These are phyloP conservation scores for Zelonia costaricensis DNA, from an alignment of 208 protist genomes.

Conservation along the genomic window DNA sequence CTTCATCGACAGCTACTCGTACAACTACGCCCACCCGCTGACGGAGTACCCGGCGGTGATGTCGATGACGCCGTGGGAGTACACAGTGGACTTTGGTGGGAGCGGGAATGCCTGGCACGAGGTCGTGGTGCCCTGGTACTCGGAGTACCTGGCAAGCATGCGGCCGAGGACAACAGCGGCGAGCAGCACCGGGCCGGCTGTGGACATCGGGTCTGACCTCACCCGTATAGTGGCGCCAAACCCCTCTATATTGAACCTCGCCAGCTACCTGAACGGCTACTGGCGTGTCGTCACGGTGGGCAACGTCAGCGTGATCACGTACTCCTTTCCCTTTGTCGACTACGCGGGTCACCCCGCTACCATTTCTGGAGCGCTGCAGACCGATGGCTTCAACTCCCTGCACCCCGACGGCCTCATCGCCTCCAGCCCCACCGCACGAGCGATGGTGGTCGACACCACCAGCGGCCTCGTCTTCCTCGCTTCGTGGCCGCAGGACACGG, in stretches of 20 bases:
- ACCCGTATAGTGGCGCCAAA: no score
- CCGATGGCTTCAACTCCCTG: slow-evolving; percentile 20
- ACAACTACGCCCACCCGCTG: slow-evolving; percentile 29
- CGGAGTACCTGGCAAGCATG: not conserved
- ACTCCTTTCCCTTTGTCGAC: slow-evolving; percentile 62
- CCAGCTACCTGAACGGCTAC: not conserved
- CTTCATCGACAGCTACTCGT: slow-evolving; percentile 23
- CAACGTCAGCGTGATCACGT: slow-evolving; percentile 49
- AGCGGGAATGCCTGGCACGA: slow-evolving; percentile 35
- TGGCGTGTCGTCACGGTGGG: slow-evolving; percentile 23
- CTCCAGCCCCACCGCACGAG: slow-evolving; percentile 4
- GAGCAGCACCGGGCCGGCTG: no score
- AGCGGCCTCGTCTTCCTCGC: slow-evolving; percentile 42
- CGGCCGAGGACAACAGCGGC: not conserved
- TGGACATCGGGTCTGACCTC: not conserved
- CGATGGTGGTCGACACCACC: slow-evolving; percentile 40
- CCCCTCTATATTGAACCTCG: not conserved
- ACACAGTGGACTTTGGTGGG: slow-evolving; percentile 44
- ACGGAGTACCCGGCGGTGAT: slow-evolving; percentile 24
- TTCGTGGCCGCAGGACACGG: slow-evolving; percentile 23
- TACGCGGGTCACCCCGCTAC: slow-evolving; percentile 37
- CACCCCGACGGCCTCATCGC: slow-evolving; percentile 4
- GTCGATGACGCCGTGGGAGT: slow-evolving; percentile 41
- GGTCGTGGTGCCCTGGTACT: slow-evolving; percentile 46
- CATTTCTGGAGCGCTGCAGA: slow-evolving; percentile 42